Evolutionary conservation across 1,284 basidiomycete genomes (phyloP).

Genomic region (Leccinum subspadiceum): DNA sequence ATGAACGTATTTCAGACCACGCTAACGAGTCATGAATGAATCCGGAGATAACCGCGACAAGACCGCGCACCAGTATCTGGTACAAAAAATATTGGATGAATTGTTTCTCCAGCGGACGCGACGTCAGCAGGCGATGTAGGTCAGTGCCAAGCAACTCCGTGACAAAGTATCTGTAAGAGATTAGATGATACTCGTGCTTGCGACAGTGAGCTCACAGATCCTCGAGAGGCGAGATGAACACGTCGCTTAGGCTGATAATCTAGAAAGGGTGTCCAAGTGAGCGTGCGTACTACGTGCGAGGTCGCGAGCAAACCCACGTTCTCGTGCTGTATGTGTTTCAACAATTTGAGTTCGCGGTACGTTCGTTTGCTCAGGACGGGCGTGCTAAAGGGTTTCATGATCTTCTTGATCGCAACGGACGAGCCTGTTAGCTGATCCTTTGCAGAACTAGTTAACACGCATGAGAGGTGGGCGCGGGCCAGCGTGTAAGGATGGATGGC

Average conservation of each 20-base stretch:
- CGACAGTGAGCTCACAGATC: slow-evolving; percentile 68
- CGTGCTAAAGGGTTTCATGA: slow-evolving; percentile 98
- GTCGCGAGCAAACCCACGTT: slow-evolving; percentile 59
- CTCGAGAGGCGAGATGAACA: slow-evolving; percentile 98
- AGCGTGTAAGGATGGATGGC: slow-evolving; percentile 26
- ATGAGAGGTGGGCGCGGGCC: slow-evolving; percentile 5
- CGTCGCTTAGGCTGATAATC: slow-evolving; percentile 98
- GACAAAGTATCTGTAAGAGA: slow-evolving; percentile 82
- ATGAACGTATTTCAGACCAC: slow-evolving; percentile 99
- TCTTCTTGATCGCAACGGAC: slow-evolving; percentile 98
- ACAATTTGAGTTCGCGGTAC: slow-evolving; percentile 96
- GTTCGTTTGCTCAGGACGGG: slow-evolving; percentile 98
- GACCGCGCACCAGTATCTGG: slow-evolving; percentile 81
- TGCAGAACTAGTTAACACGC: slow-evolving; percentile 66
- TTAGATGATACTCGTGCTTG: neutral
- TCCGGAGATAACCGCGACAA: slow-evolving; percentile 1
- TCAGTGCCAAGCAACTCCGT: slow-evolving; percentile 99
- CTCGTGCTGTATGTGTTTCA: slow-evolving; percentile 99
- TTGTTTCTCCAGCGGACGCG: slow-evolving; percentile 96
- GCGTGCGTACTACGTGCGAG: neutral
- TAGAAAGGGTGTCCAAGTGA: slow-evolving; percentile 33
- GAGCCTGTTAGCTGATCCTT: slow-evolving; percentile 96
- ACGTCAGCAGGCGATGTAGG: slow-evolving; percentile 94
- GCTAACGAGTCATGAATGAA: slow-evolving; percentile 44
- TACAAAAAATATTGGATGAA: slow-evolving; percentile 99